Conservation (phyloP, 371 early-diverging fungal genomes). For the Nosema muscidifuracis region DNA sequence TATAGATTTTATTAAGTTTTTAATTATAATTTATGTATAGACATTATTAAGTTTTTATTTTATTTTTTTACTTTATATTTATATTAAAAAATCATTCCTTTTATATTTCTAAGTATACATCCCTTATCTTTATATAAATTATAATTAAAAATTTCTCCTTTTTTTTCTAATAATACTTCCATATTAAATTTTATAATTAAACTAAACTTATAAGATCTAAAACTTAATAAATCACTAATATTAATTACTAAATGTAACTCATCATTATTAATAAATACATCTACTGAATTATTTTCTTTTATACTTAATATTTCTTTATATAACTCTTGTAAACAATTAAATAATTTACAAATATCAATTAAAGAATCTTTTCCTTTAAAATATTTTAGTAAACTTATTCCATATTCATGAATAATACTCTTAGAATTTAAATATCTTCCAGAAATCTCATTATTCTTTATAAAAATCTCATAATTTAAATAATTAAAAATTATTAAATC, state of each 20-base stretch:
- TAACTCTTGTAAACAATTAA: background rate
- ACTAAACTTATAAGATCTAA: background rate
- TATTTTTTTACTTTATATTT: background rate
- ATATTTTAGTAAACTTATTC: background rate
- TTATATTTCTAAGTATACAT: background rate
- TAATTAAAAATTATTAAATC: background rate
- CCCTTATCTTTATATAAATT: slow-evolving; percentile 4
- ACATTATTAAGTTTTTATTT: too few species aligned
- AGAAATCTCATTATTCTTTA: background rate
- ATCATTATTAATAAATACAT: background rate
- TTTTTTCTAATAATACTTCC: background rate
- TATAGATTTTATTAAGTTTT: too few species aligned
- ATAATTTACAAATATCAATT: background rate
- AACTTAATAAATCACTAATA: background rate
- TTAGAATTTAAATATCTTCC: background rate
- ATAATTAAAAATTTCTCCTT: background rate
- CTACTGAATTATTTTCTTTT: background rate
- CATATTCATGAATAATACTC: background rate
- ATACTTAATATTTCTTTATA: background rate
- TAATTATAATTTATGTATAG: too few species aligned
- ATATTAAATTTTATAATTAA: background rate
- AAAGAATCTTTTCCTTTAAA: background rate
- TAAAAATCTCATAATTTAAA: background rate
- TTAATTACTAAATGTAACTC: background rate
- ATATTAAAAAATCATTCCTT: background rate